phyloP scores from a whole-genome alignment of 2,329 filamentous ascomycete species.

The Madurella mycetomatis region DNA sequence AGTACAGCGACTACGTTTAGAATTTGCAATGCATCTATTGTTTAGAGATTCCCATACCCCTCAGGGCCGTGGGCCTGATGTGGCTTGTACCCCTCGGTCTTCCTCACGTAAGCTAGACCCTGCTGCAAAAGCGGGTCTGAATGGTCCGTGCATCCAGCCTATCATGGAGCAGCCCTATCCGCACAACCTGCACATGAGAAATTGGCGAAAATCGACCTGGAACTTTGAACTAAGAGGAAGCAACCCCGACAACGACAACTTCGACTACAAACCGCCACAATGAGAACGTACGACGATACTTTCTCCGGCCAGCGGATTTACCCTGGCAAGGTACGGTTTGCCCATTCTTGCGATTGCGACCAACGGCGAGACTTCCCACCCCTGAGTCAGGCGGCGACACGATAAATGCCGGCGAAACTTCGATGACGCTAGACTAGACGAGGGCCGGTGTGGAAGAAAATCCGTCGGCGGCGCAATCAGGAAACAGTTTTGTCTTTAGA shows the following conservation, averaged over 20 bases:
- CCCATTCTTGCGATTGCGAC: slow-evolving; percentile 14
- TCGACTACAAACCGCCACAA: slow-evolving; percentile 46
- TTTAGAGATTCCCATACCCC: too few species aligned
- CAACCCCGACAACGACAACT: slow-evolving; percentile 29
- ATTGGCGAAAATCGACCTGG: slow-evolving; percentile 28
- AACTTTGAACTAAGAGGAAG: slow-evolving; percentile 25
- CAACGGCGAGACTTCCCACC: slow-evolving; percentile 25
- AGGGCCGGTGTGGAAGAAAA: slow-evolving; percentile 12
- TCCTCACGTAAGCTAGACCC: background rate
- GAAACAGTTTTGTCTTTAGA: background rate
- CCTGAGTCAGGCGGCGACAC: slow-evolving; percentile 11
- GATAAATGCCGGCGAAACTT: slow-evolving; percentile 2
- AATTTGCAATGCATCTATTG: too few species aligned
- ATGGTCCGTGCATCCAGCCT: slow-evolving; percentile 20
- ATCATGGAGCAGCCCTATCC: slow-evolving; percentile 29
- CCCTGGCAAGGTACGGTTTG: slow-evolving; percentile 58
- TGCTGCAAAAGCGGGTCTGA: slow-evolving; percentile 4
- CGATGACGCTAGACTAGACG: slow-evolving; percentile 14
- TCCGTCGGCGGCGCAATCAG: slow-evolving; percentile 4
- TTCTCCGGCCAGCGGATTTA: slow-evolving; percentile 65
- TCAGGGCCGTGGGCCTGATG: too few species aligned
- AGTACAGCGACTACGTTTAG: too few species aligned
- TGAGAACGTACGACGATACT: slow-evolving; percentile 64
- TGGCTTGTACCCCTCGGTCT: too few species aligned
- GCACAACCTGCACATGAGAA: slow-evolving; percentile 29